Conservation (phyloP, 345 rosid genomes). For the Arabidopsis arenosa region DNA sequence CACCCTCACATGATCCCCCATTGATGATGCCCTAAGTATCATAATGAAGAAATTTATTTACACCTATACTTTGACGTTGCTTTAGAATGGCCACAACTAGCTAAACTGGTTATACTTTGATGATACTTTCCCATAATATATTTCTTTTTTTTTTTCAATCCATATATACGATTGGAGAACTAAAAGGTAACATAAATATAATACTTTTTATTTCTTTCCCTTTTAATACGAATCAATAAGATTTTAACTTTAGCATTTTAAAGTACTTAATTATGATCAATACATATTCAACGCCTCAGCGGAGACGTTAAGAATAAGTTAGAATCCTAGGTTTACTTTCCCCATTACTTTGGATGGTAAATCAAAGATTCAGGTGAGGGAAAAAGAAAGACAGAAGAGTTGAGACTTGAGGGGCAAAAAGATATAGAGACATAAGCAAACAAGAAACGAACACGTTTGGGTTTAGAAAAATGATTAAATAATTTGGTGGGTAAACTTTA, state of each 20-base stretch:
- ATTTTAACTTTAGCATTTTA: not conserved
- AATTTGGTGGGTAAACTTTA: constrained; percentile 15
- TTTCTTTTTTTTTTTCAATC: no score
- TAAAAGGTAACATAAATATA: not conserved
- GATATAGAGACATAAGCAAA: constrained; percentile 1
- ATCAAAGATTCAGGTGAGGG: not conserved
- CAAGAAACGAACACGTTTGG: constrained; percentile 9
- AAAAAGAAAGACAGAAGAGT: not conserved
- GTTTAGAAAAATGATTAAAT: not conserved
- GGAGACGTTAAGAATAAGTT: not conserved
- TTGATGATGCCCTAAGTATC: no score
- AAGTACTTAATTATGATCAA: not conserved
- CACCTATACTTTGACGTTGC: not conserved
- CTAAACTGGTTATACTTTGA: not conserved
- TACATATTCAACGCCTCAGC: no score
- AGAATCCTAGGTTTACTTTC: not conserved
- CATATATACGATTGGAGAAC: not conserved
- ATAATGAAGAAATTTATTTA: not conserved
- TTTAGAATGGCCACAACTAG: not conserved
- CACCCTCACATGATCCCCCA: no score
- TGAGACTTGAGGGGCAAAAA: not conserved
- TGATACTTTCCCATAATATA: not conserved
- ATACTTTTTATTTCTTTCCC: not conserved
- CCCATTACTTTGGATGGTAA: not conserved
- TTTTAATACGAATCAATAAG: no score